Conservation (phyloP, 2,329 filamentous ascomycete species). For the Botrytis byssoidea region DNA sequence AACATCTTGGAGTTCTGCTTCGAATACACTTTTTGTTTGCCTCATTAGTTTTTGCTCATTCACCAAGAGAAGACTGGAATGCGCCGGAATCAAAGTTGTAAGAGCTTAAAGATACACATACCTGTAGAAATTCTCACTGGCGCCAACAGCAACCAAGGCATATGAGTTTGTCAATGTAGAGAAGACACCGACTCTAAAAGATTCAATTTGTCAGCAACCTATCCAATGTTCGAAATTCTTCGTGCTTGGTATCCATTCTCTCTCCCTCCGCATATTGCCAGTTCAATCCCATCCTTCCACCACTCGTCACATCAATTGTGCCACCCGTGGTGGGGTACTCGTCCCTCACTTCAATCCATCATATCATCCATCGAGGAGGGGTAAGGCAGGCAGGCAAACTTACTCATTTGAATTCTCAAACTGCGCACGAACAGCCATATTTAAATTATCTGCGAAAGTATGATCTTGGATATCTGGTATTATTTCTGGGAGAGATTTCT, state of each 20-base stretch:
- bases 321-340: neutral
- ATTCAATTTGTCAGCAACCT: neutral
- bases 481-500: neutral
- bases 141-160: constrained; percentile 88
- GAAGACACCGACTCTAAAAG: constrained; percentile 85
- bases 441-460: constrained; percentile 28
- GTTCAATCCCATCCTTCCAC: neutral
- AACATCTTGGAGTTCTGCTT: constrained; percentile 94
- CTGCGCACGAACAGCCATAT: constrained; percentile 68
- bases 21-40: constrained; percentile 70
- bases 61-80: neutral
- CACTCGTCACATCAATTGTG: neutral
- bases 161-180: constrained; percentile 96
- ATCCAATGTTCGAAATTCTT: neutral
- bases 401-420: constrained; percentile 93
- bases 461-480: neutral
- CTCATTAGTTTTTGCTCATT: constrained; percentile 10
- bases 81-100: neutral
- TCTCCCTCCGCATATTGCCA: neutral
- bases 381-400: constrained; percentile 40
- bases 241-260: neutral
- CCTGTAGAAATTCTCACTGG: constrained; percentile 98
- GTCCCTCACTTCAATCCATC: neutral
- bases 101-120: constrained; percentile 40
- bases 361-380: constrained; percentile 19